Conservation (phyloP, 352 stramenopile genomes). For the Plasmopara muralis region DNA sequence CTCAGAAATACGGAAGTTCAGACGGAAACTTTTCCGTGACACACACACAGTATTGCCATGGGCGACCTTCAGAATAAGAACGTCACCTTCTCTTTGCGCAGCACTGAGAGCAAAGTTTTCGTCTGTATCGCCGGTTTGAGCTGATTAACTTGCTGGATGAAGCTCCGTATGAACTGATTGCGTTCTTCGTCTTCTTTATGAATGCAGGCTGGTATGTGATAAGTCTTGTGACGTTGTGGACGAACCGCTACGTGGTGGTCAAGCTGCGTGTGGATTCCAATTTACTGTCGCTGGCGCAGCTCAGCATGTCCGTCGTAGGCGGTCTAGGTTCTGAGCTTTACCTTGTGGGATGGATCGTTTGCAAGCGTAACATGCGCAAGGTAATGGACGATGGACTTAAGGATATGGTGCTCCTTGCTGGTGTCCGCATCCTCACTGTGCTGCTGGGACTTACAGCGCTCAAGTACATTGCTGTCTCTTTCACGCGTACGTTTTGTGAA, state of each 20-base stretch:
- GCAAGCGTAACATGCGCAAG: conserved; percentile 41
- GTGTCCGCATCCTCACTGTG: conserved; percentile 81
- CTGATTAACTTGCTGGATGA: background rate
- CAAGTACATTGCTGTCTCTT: conserved; percentile 89
- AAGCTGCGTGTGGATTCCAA: conserved; percentile 75
- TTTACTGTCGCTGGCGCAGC: conserved; percentile 63
- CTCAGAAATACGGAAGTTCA: conserved; percentile 21
- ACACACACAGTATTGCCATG: conserved; percentile 9
- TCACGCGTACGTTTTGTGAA: conserved; percentile 53
- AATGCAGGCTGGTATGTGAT: conserved; percentile 67
- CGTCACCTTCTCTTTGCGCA: conserved; percentile 15
- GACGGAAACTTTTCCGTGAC: conserved; percentile 11
- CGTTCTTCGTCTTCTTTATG: no score
- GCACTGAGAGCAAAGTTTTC: conserved; percentile 51
- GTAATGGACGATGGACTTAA: conserved; percentile 58
- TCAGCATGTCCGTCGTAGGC: conserved; percentile 74
- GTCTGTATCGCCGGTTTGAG: conserved; percentile 49
- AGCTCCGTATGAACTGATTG: background rate
- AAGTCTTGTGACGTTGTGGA: conserved; percentile 78
- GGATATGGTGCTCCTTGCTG: conserved; percentile 78
- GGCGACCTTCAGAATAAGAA: conserved; percentile 27
- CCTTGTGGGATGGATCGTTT: conserved; percentile 56
- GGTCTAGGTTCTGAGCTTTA: conserved; percentile 66
- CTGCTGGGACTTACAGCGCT: conserved; percentile 86
- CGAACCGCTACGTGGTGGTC: conserved; percentile 74